Conservation (phyloP, 2,329 filamentous ascomycete species). For the Alternaria triticina region DNA sequence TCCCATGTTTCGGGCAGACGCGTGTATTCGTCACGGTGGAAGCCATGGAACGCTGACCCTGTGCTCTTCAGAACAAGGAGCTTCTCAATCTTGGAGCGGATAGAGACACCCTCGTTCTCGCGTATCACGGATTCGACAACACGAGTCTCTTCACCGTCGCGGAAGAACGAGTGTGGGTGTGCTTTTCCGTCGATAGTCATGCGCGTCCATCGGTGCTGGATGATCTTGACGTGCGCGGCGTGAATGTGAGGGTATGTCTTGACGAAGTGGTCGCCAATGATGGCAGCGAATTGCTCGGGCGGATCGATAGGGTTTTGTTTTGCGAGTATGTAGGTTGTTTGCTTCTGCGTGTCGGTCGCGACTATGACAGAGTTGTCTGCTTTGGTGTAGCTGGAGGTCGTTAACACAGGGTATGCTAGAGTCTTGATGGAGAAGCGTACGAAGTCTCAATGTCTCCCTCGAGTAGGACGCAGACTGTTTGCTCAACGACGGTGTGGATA, state of each 20-base stretch:
- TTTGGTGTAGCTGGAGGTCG: slow-evolving; percentile 73
- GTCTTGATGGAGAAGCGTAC: slow-evolving; percentile 55
- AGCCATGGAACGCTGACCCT: slow-evolving; percentile 93
- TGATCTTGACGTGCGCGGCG: slow-evolving; percentile 78
- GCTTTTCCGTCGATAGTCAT: slow-evolving; percentile 85
- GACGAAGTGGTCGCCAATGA: slow-evolving; percentile 87
- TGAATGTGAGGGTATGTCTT: slow-evolving; percentile 88
- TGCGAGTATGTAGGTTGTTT: slow-evolving; percentile 86
- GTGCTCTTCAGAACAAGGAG: slow-evolving; percentile 95
- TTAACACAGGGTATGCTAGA: slow-evolving; percentile 19
- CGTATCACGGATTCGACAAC: slow-evolving; percentile 77
- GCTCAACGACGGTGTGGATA: slow-evolving; percentile 86
- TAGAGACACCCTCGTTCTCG: slow-evolving; percentile 70
- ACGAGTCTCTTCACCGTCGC: slow-evolving; percentile 87
- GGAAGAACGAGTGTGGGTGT: slow-evolving; percentile 93
- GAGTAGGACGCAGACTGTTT: slow-evolving; percentile 91
- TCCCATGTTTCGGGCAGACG: slow-evolving; percentile 91
- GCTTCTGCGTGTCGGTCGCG: slow-evolving; percentile 97
- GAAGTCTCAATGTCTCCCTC: slow-evolving; percentile 90
- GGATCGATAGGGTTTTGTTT: slow-evolving; percentile 92
- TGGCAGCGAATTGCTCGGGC: slow-evolving; percentile 87
- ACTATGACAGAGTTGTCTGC: slow-evolving; percentile 96
- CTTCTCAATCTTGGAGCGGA: slow-evolving; percentile 79
- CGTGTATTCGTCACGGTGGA: slow-evolving; percentile 91
- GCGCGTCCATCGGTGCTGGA: slow-evolving; percentile 89